Conservation (phyloP, 2,329 filamentous ascomycete species). For the Hymenoscyphus fructigenus region DNA sequence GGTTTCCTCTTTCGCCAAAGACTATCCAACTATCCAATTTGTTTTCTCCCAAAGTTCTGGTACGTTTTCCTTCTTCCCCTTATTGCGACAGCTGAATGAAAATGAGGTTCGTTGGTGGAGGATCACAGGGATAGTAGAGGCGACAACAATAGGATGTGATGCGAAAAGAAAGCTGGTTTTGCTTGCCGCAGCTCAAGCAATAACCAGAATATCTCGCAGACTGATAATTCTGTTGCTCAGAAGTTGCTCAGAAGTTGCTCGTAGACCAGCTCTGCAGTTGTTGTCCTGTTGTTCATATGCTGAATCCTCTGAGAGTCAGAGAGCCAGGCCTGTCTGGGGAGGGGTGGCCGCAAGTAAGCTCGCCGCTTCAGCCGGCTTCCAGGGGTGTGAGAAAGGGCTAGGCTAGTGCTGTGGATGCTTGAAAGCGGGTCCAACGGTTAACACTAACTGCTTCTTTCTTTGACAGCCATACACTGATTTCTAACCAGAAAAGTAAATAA, state of each 20-base stretch:
- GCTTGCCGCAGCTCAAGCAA: background rate
- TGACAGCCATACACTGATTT: background rate
- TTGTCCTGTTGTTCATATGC: background rate
- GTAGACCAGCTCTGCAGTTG: background rate
- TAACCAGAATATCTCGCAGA: background rate
- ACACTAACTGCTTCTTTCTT: background rate
- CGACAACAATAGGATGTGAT: background rate
- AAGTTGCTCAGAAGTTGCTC: background rate
- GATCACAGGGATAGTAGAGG: background rate
- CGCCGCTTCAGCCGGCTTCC: background rate
- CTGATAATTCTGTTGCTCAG: background rate
- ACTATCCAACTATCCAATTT: background rate
- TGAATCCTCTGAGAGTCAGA: background rate
- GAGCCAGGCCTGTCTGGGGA: background rate
- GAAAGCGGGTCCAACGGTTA: too few relatives aligned
- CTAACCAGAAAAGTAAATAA: too few relatives aligned
- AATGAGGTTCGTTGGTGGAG: background rate
- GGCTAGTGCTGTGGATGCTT: too few relatives aligned
- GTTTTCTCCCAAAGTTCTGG: background rate
- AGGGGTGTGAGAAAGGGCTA: background rate
- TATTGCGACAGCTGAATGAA: background rate
- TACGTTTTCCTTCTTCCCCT: background rate
- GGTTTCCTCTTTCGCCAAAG: background rate
- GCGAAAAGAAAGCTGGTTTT: background rate
- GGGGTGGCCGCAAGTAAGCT: background rate